A percentile compares a stretch with the other conserved stretches of the same genome.
These are phyloP conservation scores for Ensete ventricosum DNA, from an alignment of 176 grass and related monocot species.

Conservation along the genomic window DNA sequence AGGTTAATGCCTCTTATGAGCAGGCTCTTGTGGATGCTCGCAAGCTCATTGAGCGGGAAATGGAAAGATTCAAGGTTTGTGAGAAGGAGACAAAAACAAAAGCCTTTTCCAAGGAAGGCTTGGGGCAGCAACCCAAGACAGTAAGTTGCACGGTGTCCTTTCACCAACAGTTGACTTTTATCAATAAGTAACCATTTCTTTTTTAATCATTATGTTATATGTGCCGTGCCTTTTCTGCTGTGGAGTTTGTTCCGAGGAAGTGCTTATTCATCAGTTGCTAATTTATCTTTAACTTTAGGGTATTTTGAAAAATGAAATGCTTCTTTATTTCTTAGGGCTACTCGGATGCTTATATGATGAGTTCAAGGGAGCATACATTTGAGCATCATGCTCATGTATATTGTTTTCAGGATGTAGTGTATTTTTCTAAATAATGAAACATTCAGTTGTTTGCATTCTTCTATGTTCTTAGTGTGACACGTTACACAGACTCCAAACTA, in stretches of 20 bases:
- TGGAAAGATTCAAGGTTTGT: slow-evolving; percentile 99
- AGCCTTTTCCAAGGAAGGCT: slow-evolving; percentile 97
- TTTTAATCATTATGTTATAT: neutral
- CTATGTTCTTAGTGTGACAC: no score
- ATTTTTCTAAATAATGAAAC: no score
- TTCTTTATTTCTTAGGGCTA: neutral
- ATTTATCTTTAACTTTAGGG: neutral
- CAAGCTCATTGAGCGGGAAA: slow-evolving; percentile 96
- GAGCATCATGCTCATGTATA: no score
- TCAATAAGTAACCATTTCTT: neutral
- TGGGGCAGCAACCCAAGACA: slow-evolving; percentile 97
- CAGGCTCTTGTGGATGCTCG: slow-evolving; percentile 98
- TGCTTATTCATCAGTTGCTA: neutral
- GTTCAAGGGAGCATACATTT: no score
- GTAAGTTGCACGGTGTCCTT: slow-evolving; percentile 43
- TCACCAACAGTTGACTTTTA: neutral
- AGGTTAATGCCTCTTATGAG: slow-evolving; percentile 78
- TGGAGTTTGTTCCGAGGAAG: neutral
- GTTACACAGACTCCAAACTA: no score
- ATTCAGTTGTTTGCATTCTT: no score
- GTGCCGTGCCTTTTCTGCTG: no score
- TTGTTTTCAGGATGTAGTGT: no score
- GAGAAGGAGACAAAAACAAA: slow-evolving; percentile 99
- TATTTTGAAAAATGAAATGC: neutral
- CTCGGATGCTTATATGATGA: neutral